Evolutionary conservation across 2,329 filamentous ascomycete genomes (phyloP), one percentile per base, ranked within the genome.

Genomic region (Dothideomycetes sp.): DNA sequence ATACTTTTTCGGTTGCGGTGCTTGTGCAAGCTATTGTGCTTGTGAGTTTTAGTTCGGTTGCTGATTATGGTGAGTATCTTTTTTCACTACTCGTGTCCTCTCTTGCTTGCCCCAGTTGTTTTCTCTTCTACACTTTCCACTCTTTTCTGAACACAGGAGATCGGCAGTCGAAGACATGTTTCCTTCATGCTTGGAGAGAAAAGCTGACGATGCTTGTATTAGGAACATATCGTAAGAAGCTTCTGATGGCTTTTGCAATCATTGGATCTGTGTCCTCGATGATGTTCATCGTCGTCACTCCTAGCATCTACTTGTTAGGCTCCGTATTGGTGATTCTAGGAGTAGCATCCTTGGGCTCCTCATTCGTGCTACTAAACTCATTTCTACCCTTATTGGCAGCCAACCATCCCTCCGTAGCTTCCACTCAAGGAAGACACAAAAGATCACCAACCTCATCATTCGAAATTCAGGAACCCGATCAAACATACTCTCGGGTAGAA

Each of bases 321-420:
- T 82, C 82, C 0, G 49, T 94, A 3, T 69, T 94, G 28, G 85
- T 86, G 19, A 82, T 95, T 48, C 66, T 94, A 28, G 82, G 85
- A 29, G 94, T 95, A 54, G 88, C 84, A 1, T 87, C 84, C 27
- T 86, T 94, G 51, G 89, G 89, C 13, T 87, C 85, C n/a, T 94
- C 86, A 0, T 95, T 94, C 59, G 88, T 94, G 2, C 68, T 96
- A n/a, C 69, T 95, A 17, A 96, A 96, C 64, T 91, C 87, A 1
- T 95, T 94, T 52, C 66, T 96, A 16, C 89, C 89, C 0, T 69
- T 95, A 2, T 70, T 95, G 10, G 87, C 94, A 33, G 75, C 86
- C 29, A 80, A 93, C 51, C 84, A 94, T 57, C 81, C 84, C 11
- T 58, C 59, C 12, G 55, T 69, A 17, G 51, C 59, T 33, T 16